phyloP scores from a whole-genome alignment of 495 filamentous ascomycete genomes.

The Aspergillus panamensis region DNA sequence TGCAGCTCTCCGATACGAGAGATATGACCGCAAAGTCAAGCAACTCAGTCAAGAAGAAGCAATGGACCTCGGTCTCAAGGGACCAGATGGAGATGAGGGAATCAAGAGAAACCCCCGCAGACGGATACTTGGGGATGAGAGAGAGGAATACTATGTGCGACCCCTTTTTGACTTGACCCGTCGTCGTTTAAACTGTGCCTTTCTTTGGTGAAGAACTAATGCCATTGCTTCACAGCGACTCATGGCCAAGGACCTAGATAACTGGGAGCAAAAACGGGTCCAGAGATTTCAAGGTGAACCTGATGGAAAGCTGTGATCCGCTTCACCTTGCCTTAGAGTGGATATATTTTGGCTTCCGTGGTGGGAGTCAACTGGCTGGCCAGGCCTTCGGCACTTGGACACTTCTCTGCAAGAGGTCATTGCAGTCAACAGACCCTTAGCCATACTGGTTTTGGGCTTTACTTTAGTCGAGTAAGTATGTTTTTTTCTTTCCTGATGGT shows the following conservation, averaged over 20 bases:
- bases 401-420: no score
- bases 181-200: background rate
- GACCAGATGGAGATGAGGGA: conserved; percentile 42
- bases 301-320: conserved; percentile 71
- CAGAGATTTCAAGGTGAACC: conserved; percentile 82
- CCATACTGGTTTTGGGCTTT: no score
- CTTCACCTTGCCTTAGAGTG: no score
- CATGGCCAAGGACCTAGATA: conserved; percentile 85
- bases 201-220: conserved; percentile 2
- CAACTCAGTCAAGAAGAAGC: conserved; percentile 76
- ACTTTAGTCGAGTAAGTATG: no score
- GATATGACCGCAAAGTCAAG: conserved; percentile 80
- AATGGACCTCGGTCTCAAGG: conserved; percentile 65
- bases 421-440: no score
- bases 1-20: conserved; percentile 88
- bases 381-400: no score
- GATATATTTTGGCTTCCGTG: no score
- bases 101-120: conserved; percentile 47
- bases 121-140: conserved; percentile 52
- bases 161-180: background rate
- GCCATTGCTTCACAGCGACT: conserved; percentile 56
- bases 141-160: conserved; percentile 95
- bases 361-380: no score
- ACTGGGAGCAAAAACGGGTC: conserved; percentile 95
- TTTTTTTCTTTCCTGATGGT: no score